Conservation (phyloP, 176 grass and related monocot genomes). For the Aegilops bicornis region DNA sequence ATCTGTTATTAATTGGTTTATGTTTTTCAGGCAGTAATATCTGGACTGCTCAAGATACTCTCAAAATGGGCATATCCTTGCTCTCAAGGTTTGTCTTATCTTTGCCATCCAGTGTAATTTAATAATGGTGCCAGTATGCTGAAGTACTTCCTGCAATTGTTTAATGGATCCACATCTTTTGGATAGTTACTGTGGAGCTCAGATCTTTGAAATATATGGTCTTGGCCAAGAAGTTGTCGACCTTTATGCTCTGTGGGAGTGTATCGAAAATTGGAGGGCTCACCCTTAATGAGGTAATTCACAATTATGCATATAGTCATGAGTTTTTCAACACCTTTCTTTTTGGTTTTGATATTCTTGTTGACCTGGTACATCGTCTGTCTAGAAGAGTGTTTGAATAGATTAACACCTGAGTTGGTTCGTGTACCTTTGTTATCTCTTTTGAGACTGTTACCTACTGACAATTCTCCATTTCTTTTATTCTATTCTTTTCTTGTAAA, state of each 20-base stretch:
- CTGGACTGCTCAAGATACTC: constrained; percentile 97
- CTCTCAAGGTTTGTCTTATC: constrained; percentile 93
- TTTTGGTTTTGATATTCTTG: background rate
- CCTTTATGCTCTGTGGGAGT: constrained; percentile 97
- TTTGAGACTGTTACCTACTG: constrained; percentile 18
- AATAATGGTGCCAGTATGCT: constrained; percentile 7
- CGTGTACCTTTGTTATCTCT: constrained; percentile 16
- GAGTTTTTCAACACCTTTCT: constrained; percentile 7
- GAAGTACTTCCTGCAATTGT: constrained; percentile 30
- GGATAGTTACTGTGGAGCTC: constrained; percentile 95
- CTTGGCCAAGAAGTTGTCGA: constrained; percentile 95
- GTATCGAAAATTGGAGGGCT: constrained; percentile 98
- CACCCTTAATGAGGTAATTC: constrained; percentile 91
- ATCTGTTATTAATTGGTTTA: constrained; percentile 28
- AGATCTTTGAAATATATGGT: constrained; percentile 99
- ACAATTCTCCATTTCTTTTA: background rate
- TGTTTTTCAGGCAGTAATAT: constrained; percentile 88
- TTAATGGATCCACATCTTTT: constrained; percentile 39
- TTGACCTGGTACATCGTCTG: background rate
- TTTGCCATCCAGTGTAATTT: constrained; percentile 18
- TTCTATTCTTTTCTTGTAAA: constrained; percentile 55
- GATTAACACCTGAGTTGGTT: background rate
- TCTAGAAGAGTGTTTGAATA: background rate
- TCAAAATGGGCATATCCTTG: constrained; percentile 99
- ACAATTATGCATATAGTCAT: background rate